phyloP scores from a whole-genome alignment of 495 filamentous ascomycete genomes.

The Penicillium bovifimosum region DNA sequence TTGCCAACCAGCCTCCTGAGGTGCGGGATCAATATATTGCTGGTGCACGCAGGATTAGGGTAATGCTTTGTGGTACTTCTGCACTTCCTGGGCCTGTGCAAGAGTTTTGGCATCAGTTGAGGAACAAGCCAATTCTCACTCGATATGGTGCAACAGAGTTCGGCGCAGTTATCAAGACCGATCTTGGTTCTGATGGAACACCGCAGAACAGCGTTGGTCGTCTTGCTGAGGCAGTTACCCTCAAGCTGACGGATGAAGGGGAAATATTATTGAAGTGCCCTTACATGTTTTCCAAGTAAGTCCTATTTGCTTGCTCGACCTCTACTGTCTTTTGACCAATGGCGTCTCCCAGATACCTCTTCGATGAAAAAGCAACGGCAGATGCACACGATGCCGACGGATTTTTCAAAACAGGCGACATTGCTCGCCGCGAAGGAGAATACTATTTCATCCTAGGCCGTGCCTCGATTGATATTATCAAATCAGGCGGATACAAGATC shows the following conservation, averaged over 20 bases:
- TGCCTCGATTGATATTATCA: slow-evolving; percentile 43
- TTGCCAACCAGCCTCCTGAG: slow-evolving; percentile 16
- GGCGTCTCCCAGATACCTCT: slow-evolving; percentile 30
- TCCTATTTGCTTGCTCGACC: not conserved
- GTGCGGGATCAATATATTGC: slow-evolving; percentile 28
- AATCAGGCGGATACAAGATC: slow-evolving; percentile 44
- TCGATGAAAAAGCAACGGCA: slow-evolving; percentile 36
- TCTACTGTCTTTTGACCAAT: not conserved
- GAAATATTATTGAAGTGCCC: slow-evolving; percentile 39
- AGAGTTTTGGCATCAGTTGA: slow-evolving; percentile 40
- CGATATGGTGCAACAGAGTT: slow-evolving; percentile 47
- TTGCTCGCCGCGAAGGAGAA: slow-evolving; percentile 39
- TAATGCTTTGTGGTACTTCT: slow-evolving; percentile 42
- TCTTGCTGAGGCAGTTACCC: slow-evolving; percentile 34
- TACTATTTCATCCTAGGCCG: slow-evolving; percentile 47
- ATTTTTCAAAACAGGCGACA: slow-evolving; percentile 46
- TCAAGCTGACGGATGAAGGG: slow-evolving; percentile 32
- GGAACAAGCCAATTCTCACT: slow-evolving; percentile 37
- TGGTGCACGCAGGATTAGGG: slow-evolving; percentile 36
- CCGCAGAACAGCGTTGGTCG: slow-evolving; percentile 36
- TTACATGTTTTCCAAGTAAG: slow-evolving; percentile 39
- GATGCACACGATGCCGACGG: slow-evolving; percentile 31
- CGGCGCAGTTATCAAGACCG: slow-evolving; percentile 41
- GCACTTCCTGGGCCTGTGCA: slow-evolving; percentile 43
- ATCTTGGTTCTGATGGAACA: slow-evolving; percentile 27